Conservation (phyloP, 176 grass and related monocot genomes). For the Carex scoparia region DNA sequence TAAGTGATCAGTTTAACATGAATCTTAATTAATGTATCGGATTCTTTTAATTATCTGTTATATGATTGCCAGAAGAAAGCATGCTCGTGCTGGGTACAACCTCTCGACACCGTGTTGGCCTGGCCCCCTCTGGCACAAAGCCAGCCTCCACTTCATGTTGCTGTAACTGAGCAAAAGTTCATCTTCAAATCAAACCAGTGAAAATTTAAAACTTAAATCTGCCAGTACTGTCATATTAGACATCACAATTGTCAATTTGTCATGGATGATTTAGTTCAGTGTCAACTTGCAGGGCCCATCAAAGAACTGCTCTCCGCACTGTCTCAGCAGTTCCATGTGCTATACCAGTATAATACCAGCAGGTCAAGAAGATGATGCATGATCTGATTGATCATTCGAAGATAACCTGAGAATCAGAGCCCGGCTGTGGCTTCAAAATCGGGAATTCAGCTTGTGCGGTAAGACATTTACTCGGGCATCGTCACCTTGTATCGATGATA, state of each 20-base stretch:
- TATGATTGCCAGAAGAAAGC: not conserved
- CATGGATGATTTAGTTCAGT: not conserved
- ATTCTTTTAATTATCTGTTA: not conserved
- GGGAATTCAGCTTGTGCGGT: not conserved
- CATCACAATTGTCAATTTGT: not conserved
- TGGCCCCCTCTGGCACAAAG: not conserved
- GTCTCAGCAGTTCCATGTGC: not conserved
- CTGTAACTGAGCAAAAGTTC: not conserved
- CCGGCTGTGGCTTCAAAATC: not conserved
- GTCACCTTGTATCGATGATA: no score
- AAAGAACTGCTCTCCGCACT: not conserved
- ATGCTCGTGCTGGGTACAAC: not conserved
- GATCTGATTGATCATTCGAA: not conserved
- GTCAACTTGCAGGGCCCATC: not conserved
- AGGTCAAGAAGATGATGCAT: not conserved
- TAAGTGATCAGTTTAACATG: no score
- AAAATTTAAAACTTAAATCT: not conserved
- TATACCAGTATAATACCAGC: not conserved
- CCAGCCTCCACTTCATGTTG: not conserved
- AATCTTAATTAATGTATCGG: not conserved
- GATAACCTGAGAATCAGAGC: not conserved
- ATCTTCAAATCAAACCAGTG: not conserved
- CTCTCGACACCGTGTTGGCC: not conserved
- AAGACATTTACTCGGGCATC: not conserved
- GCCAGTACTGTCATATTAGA: not conserved